phyloP scores from a whole-genome alignment of 2,329 filamentous ascomycete species.

The Talaromyces sp. region DNA sequence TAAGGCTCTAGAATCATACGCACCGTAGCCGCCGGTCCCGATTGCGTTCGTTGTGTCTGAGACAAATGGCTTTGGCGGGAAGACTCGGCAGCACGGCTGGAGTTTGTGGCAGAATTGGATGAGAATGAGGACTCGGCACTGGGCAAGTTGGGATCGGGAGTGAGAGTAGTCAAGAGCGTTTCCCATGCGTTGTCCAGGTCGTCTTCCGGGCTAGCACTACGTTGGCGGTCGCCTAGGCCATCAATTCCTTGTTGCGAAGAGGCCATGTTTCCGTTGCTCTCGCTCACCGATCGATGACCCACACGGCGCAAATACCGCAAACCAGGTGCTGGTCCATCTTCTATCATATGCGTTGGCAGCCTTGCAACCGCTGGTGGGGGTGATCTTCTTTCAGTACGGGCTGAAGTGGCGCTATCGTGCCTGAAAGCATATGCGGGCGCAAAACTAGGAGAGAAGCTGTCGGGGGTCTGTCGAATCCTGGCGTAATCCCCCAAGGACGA shows the following conservation, averaged over 20 bases:
- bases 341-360: constrained; percentile 8
- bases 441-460: constrained; percentile 37
- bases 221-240: constrained; percentile 76
- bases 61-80: constrained; percentile 42
- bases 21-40: constrained; percentile 19
- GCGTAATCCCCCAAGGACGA: constrained; percentile 20
- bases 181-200: constrained; percentile 64
- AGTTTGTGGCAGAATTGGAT: constrained; percentile 44
- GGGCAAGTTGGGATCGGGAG: constrained; percentile 73
- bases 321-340: constrained; percentile 19
- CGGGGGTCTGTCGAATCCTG: constrained; percentile 16
- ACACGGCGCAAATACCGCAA: constrained; percentile 29
- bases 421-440: constrained; percentile 38
- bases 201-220: constrained; percentile 66
- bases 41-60: constrained; percentile 34
- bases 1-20: constrained; percentile 32
- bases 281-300: constrained; percentile 29
- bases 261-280: constrained; percentile 18
- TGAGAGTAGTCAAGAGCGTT: constrained; percentile 71
- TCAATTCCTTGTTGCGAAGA: constrained; percentile 45
- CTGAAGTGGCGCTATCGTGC: constrained; percentile 19
- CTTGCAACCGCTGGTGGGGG: constrained; percentile 22
- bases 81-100: constrained; percentile 21
- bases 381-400: constrained; percentile 16
- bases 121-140: constrained; percentile 79